Evolutionary conservation across 805 yeast genomes (phyloP).

Genomic region (Kazachstania kunashirensis): DNA sequence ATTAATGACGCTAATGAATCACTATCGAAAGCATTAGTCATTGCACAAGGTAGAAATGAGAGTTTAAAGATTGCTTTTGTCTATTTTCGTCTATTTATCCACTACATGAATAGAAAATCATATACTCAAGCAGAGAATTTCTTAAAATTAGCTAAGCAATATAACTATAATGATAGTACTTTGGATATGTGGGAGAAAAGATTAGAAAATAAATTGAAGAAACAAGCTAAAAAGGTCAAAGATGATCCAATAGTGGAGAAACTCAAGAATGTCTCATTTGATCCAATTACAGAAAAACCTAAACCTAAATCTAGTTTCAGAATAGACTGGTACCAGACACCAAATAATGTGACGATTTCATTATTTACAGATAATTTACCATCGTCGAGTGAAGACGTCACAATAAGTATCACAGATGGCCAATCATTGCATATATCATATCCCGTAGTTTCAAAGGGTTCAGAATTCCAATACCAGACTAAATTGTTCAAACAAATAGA

Average conservation of each 20-base stretch:
- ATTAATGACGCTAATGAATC: conserved; percentile 32
- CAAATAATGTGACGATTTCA: conserved; percentile 48
- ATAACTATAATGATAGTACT: conserved; percentile 38
- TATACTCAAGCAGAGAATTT: conserved; percentile 34
- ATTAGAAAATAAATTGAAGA: conserved; percentile 14
- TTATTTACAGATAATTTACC: conserved; percentile 63
- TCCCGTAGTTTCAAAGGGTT: conserved; percentile 23
- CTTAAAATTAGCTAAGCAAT: conserved; percentile 35
- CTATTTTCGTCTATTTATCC: conserved; percentile 41
- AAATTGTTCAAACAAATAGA: conserved; percentile 37
- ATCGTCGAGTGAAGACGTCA: conserved; percentile 28
- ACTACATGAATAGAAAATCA: conserved; percentile 37
- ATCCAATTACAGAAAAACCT: neutral
- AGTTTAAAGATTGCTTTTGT: conserved; percentile 39
- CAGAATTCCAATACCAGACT: conserved; percentile 44
- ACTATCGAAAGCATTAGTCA: conserved; percentile 32
- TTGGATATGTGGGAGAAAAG: conserved; percentile 37
- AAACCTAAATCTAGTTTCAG: conserved; percentile 25
- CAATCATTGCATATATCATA: conserved; percentile 24
- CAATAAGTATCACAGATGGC: conserved; percentile 34
- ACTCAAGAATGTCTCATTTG: neutral
- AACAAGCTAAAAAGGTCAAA: conserved; percentile 6
- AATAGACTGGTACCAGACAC: conserved; percentile 69
- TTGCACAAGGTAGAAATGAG: conserved; percentile 40
- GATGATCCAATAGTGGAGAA: neutral